These are phyloP conservation scores for Trichoderma oligosporum DNA, from an alignment of 2,329 filamentous ascomycete species.

Conservation along the genomic window DNA sequence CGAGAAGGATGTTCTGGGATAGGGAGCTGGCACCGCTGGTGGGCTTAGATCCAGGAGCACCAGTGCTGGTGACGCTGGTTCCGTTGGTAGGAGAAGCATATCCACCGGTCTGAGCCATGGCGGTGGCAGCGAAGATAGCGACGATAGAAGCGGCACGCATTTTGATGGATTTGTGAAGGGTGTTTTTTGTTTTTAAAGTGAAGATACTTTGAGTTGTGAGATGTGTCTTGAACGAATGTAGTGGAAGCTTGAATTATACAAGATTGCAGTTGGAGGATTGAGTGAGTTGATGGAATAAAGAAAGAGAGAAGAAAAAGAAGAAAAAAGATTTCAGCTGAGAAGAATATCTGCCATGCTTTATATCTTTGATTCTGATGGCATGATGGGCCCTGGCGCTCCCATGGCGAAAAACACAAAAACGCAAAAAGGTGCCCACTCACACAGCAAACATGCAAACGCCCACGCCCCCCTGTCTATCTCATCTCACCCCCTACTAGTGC, in stretches of 20 bases:
- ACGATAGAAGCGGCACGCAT: conserved; percentile 24
- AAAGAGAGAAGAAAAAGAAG: background rate
- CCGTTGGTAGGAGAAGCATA: conserved; percentile 16
- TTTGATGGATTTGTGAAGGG: conserved; percentile 13
- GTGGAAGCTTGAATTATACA: conserved; percentile 6
- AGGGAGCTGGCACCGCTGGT: conserved; percentile 13
- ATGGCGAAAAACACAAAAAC: background rate
- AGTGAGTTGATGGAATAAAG: conserved; percentile 12
- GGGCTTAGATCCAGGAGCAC: conserved; percentile 10
- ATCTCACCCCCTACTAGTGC: conserved; percentile 6
- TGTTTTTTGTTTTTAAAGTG: background rate
- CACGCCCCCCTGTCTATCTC: conserved; percentile 14
- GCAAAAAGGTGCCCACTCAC: conserved; percentile 19
- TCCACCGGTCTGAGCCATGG: conserved; percentile 16
- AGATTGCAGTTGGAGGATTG: conserved; percentile 4
- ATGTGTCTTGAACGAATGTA: conserved; percentile 14
- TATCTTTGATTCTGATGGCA: conserved; percentile 16
- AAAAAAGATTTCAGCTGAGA: background rate
- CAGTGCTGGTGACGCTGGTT: background rate
- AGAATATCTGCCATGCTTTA: conserved; percentile 17
- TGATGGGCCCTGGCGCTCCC: conserved; percentile 2
- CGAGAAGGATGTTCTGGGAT: conserved; percentile 19
- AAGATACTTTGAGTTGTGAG: background rate
- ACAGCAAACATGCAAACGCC: conserved; percentile 10
- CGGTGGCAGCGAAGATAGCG: conserved; percentile 23